Conservation (phyloP, 2,329 filamentous ascomycete genomes). For the Trichophyton simii region DNA sequence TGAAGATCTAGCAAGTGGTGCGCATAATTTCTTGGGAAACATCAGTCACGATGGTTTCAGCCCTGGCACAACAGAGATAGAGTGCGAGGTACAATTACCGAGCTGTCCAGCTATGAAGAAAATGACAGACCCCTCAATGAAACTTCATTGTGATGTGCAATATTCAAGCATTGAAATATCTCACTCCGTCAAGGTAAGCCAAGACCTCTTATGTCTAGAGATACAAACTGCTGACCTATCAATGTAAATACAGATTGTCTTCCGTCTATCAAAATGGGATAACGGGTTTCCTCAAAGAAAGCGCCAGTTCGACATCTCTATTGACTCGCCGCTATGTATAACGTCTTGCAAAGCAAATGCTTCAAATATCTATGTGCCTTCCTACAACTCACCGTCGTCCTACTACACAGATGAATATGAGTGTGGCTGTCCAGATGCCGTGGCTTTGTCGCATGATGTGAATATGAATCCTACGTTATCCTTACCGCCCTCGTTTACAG, state of each 20-base stretch:
- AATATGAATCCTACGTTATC: slow-evolving; percentile 13
- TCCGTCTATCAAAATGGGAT: slow-evolving; percentile 78
- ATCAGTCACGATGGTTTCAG: slow-evolving; percentile 57
- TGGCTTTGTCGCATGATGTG: slow-evolving; percentile 25
- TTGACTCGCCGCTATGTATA: slow-evolving; percentile 88
- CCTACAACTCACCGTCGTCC: slow-evolving; percentile 50
- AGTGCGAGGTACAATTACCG: slow-evolving; percentile 84
- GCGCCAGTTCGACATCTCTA: slow-evolving; percentile 89
- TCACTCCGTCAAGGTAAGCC: slow-evolving; percentile 83
- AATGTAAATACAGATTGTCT: slow-evolving; percentile 54
- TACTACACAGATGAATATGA: slow-evolving; percentile 46
- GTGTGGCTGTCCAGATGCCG: slow-evolving; percentile 57
- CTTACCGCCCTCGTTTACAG: slow-evolving; percentile 6
- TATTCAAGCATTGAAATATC: slow-evolving; percentile 90
- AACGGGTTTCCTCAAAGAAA: slow-evolving; percentile 64
- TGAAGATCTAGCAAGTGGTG: slow-evolving; percentile 41
- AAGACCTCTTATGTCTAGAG: neutral
- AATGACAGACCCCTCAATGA: slow-evolving; percentile 43
- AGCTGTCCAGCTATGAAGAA: slow-evolving; percentile 70
- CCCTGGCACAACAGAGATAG: slow-evolving; percentile 82
- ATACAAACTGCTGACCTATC: neutral
- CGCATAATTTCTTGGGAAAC: slow-evolving; percentile 66
- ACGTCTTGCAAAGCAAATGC: slow-evolving; percentile 88
- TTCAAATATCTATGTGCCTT: slow-evolving; percentile 72
- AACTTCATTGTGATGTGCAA: slow-evolving; percentile 78